Base-by-base conservation (phyloP, 2,329 filamentous ascomycete species). In the Microdochium paspali region DNA sequence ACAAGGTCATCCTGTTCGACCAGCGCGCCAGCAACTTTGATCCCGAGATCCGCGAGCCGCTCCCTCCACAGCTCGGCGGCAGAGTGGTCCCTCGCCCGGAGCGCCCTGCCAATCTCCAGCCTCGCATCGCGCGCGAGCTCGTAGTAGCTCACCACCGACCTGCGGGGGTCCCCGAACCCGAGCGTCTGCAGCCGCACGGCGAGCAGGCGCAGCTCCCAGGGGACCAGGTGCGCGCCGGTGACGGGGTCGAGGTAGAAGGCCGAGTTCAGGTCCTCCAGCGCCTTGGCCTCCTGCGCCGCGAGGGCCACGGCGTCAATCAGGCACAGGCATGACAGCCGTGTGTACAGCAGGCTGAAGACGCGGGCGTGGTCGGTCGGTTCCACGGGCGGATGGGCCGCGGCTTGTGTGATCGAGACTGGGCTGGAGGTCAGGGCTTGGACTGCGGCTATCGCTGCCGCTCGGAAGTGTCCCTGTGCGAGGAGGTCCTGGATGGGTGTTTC, bases 61-160 rank as follows among this genome's bases (percentile, higher is more conserved):
- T 67, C 66, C 53, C 79, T 81, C 91, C 91, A 97, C 5, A 85
- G 56, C 53, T 74, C 70, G 15, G 73, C 69, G 21, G 79, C 78
- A 1, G 80, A 72, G 45, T 76, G 71, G 10, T 77, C 73, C 32
- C 72, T 69, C 26, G 54, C 58, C 10, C 55, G 58, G 4, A 57
- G 60, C 0, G 79, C 73, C 26, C 67, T 71, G 18, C 69, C 66
- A 4, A 87, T 70, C 48, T 77, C 74, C 2, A 71, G 69, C 18
- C 90, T 74, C 2, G 87, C 88, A 63, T 95, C 89, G 9, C 86
- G 69, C 0, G 84, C 90, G 2, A 97, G 75, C 52, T 95, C 90
- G 61, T 95, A 95, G 61, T 95, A 88, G 42, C 86, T 87, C 74
- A 93, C 91, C 49, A 98, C 84, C 3, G 87, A 86, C 51, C 90